These are phyloP conservation scores for Cyberlindnera mississippiensis DNA, from an alignment of 805 yeast genomes.

Conservation along the genomic window DNA sequence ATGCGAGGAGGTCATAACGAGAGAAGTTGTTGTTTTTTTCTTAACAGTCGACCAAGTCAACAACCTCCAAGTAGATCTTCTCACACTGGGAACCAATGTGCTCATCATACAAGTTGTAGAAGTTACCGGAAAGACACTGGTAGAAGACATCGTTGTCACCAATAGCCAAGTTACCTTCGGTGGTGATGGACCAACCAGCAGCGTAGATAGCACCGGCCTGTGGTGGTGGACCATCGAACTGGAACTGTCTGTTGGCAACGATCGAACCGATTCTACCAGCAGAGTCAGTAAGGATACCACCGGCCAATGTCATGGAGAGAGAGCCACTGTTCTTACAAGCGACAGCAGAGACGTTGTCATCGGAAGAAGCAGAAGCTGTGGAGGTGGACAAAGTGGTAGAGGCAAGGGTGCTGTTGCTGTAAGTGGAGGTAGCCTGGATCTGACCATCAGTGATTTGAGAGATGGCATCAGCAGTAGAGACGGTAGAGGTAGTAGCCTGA, in stretches of 20 bases:
- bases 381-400: slow-evolving; percentile 8
- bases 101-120: slow-evolving; percentile 75
- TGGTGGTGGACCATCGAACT: slow-evolving; percentile 84
- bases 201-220: slow-evolving; percentile 75
- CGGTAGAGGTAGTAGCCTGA: slow-evolving; percentile 43
- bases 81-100: slow-evolving; percentile 58
- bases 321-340: slow-evolving; percentile 47
- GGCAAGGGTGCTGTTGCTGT: slow-evolving; percentile 5
- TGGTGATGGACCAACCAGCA: slow-evolving; percentile 57
- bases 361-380: slow-evolving; percentile 3
- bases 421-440: slow-evolving; percentile 25
- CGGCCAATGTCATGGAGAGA: slow-evolving; percentile 51
- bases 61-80: slow-evolving; percentile 55
- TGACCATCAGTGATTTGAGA: slow-evolving; percentile 46
- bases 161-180: slow-evolving; percentile 59
- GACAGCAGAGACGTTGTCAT: slow-evolving; percentile 13
- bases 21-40: too few species aligned
- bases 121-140: slow-evolving; percentile 72
- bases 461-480: slow-evolving; percentile 30
- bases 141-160: slow-evolving; percentile 60
- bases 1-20: neutral
- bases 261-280: slow-evolving; percentile 71
- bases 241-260: slow-evolving; percentile 82
- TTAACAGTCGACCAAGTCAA: slow-evolving; percentile 41
- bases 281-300: slow-evolving; percentile 50